phyloP scores from a whole-genome alignment of 2,329 filamentous ascomycete genomes.

The Alternaria solani region DNA sequence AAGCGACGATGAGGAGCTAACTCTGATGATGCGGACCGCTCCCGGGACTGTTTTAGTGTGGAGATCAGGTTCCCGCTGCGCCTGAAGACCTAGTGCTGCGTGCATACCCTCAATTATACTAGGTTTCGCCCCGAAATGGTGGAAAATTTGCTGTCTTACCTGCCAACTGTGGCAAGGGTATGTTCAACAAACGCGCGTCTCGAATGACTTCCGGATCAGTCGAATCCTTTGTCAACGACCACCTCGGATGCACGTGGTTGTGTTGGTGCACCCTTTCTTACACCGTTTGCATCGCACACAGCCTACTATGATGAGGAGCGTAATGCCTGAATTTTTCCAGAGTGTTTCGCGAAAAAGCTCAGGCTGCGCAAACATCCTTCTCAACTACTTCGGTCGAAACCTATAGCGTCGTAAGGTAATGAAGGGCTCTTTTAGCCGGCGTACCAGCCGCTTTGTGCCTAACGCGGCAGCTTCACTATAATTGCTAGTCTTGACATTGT shows the following conservation, averaged over 20 bases:
- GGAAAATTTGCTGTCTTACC: conserved; percentile 1
- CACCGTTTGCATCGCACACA: background rate
- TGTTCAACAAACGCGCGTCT: conserved; percentile 1
- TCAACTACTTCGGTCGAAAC: background rate
- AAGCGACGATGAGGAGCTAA: background rate
- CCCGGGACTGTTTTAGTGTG: conserved; percentile 3
- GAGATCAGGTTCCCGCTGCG: background rate
- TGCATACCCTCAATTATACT: background rate
- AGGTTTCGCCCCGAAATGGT: background rate
- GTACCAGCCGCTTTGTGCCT: background rate
- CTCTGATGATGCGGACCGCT: conserved; percentile 6
- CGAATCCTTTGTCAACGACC: background rate
- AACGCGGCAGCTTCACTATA: background rate
- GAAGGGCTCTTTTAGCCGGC: conserved; percentile 6
- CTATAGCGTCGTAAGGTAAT: background rate
- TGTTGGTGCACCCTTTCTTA: background rate
- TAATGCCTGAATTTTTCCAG: background rate
- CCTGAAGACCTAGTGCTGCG: background rate
- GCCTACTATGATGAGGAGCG: background rate
- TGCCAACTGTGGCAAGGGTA: background rate
- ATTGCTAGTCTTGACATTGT: background rate
- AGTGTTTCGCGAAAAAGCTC: background rate
- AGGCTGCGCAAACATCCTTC: background rate
- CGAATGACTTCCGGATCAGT: background rate
- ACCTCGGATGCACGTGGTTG: background rate